These are phyloP conservation scores for Suillus lakei DNA, from an alignment of 768 basidiomycete species.

Conservation along the genomic window DNA sequence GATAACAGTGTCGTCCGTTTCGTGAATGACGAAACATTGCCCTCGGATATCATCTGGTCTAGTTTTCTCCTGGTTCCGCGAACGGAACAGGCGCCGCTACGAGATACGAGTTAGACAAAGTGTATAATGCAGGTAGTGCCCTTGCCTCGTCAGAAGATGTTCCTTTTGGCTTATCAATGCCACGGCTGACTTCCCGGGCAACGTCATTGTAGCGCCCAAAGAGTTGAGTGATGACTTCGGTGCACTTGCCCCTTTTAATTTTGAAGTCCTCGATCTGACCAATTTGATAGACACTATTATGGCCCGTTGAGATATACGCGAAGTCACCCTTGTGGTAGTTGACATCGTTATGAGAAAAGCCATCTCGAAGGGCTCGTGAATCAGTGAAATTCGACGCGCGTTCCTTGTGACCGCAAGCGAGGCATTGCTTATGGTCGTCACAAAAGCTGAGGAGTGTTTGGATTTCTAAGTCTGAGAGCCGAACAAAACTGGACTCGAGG, in stretches of 20 bases:
- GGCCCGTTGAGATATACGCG: constrained; percentile 52
- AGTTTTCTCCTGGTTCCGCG: constrained; percentile 28
- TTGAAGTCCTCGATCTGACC: constrained; percentile 57
- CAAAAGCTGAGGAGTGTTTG: constrained; percentile 31
- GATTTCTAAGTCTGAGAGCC: constrained; percentile 44
- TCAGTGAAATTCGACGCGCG: constrained; percentile 27
- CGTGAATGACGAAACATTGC: constrained; percentile 52
- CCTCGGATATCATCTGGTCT: constrained; percentile 53
- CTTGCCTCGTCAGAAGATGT: constrained; percentile 50
- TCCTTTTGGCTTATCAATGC: constrained; percentile 16
- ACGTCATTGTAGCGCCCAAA: constrained; percentile 53
- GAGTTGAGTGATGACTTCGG: constrained; percentile 42
- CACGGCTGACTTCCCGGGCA: constrained; percentile 24
- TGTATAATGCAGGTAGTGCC: constrained; percentile 4
- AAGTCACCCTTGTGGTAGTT: constrained; percentile 65
- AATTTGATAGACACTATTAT: constrained; percentile 45
- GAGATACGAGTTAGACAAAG: constrained; percentile 13
- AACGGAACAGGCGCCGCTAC: constrained; percentile 48
- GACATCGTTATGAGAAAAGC: constrained; percentile 46
- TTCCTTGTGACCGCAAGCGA: constrained; percentile 49
- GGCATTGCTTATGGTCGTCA: constrained; percentile 46
- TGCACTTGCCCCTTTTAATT: constrained; percentile 22
- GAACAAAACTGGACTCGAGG: constrained; percentile 48
- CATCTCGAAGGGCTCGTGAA: constrained; percentile 36
- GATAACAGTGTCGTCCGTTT: constrained; percentile 35